Conservation (phyloP, 1,284 basidiomycete genomes). For the Anthracocystis walkeri region DNA sequence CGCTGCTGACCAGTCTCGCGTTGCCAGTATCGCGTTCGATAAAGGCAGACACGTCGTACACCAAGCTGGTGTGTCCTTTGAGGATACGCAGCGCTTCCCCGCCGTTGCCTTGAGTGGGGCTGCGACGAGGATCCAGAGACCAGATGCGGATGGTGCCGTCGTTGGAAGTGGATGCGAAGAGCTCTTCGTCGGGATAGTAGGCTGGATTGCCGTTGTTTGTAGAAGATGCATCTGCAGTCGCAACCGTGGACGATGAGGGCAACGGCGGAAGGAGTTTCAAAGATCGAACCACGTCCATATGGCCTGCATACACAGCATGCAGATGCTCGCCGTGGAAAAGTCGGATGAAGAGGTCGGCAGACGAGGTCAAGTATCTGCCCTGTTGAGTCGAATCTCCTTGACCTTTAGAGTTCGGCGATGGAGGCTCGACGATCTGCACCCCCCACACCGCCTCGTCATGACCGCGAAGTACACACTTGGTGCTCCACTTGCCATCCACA, state of each 20-base stretch:
- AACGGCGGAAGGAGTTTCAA: constrained; percentile 22
- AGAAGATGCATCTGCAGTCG: background rate
- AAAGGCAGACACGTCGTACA: constrained; percentile 36
- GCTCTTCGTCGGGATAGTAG: constrained; percentile 20
- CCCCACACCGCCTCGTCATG: constrained; percentile 57
- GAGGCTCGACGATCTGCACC: constrained; percentile 42
- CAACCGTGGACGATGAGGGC: background rate
- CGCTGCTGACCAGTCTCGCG: constrained; percentile 32
- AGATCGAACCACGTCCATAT: constrained; percentile 52
- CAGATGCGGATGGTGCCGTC: constrained; percentile 46
- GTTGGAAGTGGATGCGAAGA: constrained; percentile 46
- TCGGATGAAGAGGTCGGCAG: constrained; percentile 54
- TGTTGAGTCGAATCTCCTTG: background rate
- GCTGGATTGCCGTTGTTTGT: background rate
- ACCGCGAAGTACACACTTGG: constrained; percentile 30
- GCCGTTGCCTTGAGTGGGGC: constrained; percentile 42
- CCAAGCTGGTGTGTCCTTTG: constrained; percentile 38
- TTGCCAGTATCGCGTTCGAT: background rate
- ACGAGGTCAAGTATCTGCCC: constrained; percentile 48
- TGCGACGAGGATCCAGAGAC: constrained; percentile 39
- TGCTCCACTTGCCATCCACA: constrained; percentile 26
- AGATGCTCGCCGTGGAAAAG: constrained; percentile 51
- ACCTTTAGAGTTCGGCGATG: background rate
- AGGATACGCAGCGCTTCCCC: constrained; percentile 37
- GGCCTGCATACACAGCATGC: constrained; percentile 42